Evolutionary conservation across 495 filamentous ascomycete genomes (phyloP).

Genomic region (Penicillium argentinense): DNA sequence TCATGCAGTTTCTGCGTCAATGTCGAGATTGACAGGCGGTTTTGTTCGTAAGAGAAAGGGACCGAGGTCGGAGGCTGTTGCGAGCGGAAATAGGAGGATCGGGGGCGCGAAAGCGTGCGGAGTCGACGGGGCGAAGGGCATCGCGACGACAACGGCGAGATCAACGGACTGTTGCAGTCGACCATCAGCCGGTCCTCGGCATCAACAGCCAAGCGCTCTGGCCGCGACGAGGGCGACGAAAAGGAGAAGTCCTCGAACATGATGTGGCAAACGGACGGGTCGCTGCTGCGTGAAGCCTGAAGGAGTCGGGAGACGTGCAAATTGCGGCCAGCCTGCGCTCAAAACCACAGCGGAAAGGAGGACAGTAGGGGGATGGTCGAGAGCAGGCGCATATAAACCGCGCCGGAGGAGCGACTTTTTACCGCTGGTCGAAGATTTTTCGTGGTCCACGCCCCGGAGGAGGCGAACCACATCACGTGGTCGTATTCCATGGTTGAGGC

Average conservation of each 20-base stretch:
- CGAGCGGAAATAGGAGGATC: slow-evolving; percentile 37
- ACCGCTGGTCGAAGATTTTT: background rate
- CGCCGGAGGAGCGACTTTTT: background rate
- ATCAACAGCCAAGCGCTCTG: slow-evolving; percentile 34
- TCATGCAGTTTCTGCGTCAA: slow-evolving; percentile 48
- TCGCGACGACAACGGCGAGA: slow-evolving; percentile 48
- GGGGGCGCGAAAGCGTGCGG: slow-evolving; percentile 32
- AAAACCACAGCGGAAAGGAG: background rate
- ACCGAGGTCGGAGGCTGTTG: slow-evolving; percentile 46
- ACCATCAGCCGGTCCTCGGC: slow-evolving; percentile 40
- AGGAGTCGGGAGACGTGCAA: too few relatives aligned
- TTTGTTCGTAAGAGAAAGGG: slow-evolving; percentile 41
- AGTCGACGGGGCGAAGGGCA: slow-evolving; percentile 46
- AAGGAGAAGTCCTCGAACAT: slow-evolving; percentile 53
- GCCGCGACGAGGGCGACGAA: slow-evolving; percentile 40
- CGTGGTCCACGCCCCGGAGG: slow-evolving; percentile 1
- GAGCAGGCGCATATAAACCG: background rate
- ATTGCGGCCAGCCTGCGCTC: background rate
- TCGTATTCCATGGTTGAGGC: background rate
- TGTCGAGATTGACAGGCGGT: slow-evolving; percentile 44
- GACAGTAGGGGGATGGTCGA: background rate
- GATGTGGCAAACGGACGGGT: slow-evolving; percentile 11
- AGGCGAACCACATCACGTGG: slow-evolving; percentile 1
- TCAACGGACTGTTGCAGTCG: slow-evolving; percentile 39
- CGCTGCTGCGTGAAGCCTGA: too few relatives aligned